Conservation (phyloP, 345 rosid species). For the Tarenaya hassleriana region DNA sequence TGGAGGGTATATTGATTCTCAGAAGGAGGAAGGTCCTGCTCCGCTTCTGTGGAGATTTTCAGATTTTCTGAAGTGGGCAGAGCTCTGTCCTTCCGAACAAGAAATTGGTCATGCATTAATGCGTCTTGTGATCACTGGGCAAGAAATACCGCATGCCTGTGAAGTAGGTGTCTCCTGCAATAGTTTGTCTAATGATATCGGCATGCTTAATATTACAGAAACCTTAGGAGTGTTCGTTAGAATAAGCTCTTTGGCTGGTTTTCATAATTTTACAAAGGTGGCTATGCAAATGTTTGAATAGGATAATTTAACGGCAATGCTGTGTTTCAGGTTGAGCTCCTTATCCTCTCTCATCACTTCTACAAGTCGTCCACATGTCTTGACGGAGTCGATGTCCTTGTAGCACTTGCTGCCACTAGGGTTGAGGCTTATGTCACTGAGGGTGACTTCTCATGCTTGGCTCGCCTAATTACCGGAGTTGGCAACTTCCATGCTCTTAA, state of each 20-base stretch:
- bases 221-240: not conserved
- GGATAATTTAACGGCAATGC: constrained; percentile 11
- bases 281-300: not conserved
- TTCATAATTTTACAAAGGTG: not conserved
- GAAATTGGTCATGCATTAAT: constrained; percentile 97
- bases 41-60: constrained; percentile 95
- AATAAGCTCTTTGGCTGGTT: constrained; percentile 14
- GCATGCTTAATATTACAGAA: constrained; percentile 3
- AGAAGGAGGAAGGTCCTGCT: constrained; percentile 96
- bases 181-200: constrained; percentile 8
- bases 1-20: constrained; percentile 95
- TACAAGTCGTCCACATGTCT: constrained; percentile 97
- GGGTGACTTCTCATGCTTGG: constrained; percentile 93
- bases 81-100: constrained; percentile 95
- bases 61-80: constrained; percentile 95
- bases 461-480: constrained; percentile 90
- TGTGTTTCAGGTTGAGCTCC: constrained; percentile 80
- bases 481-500: constrained; percentile 93
- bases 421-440: constrained; percentile 90
- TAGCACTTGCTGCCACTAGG: constrained; percentile 94
- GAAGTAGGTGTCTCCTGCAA: constrained; percentile 50
- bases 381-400: constrained; percentile 98
- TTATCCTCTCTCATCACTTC: constrained; percentile 92
- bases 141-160: constrained; percentile 96
- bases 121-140: constrained; percentile 97